Conservation (phyloP, 495 filamentous ascomycete genomes). For the Venustampulla echinocandica region DNA sequence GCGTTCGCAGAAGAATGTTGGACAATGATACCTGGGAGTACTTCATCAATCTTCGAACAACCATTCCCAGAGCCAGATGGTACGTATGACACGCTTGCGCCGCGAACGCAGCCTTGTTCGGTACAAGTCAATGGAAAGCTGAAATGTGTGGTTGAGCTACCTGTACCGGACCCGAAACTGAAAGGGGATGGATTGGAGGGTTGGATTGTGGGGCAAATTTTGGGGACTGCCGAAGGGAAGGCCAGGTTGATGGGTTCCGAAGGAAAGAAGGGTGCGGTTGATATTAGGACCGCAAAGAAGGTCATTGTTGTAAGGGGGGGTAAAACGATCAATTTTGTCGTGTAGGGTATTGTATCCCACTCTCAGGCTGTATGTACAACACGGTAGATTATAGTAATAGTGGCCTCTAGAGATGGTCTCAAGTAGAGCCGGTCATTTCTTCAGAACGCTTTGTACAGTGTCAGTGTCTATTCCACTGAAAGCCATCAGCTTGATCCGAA, state of each 20-base stretch:
- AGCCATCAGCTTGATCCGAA: too few species aligned
- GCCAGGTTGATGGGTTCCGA: constrained; percentile 21
- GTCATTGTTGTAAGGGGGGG: constrained; percentile 44
- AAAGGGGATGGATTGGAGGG: constrained; percentile 44
- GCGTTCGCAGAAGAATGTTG: constrained; percentile 75
- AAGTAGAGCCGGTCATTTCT: too few species aligned
- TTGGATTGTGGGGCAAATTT: constrained; percentile 25
- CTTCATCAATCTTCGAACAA: constrained; percentile 37
- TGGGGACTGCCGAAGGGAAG: constrained; percentile 24
- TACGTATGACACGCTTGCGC: constrained; percentile 30
- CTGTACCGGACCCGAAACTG: constrained; percentile 17
- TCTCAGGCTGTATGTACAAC: too few species aligned
- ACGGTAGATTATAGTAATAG: too few species aligned
- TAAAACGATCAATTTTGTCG: constrained; percentile 49
- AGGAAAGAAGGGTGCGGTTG: constrained; percentile 25
- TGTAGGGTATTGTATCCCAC: too few species aligned
- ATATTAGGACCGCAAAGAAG: constrained; percentile 36
- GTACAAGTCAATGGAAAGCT: constrained; percentile 73
- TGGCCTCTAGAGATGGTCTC: too few species aligned
- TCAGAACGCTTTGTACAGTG: too few species aligned
- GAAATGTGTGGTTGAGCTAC: constrained; percentile 54
- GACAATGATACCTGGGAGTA: constrained; percentile 27
- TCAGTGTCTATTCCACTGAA: too few species aligned
- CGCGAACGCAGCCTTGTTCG: constrained; percentile 38
- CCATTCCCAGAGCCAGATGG: constrained; percentile 49